Percentiles rank a stretch among this genome's conserved stretches.
phyloP scores from a whole-genome alignment of 768 basidiomycete species.

The Boletellus ananas region DNA sequence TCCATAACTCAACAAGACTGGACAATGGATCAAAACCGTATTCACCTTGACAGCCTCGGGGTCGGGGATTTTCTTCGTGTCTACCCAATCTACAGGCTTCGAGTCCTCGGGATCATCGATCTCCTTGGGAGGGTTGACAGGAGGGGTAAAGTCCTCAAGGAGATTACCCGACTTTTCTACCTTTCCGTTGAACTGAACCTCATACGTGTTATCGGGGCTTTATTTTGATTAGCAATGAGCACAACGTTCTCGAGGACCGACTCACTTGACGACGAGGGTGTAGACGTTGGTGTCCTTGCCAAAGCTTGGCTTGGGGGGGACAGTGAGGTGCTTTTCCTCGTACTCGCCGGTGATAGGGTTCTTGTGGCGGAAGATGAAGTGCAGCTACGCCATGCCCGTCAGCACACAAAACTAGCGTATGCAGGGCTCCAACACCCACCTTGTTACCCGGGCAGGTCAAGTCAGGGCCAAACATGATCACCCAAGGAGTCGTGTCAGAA shows the following conservation, averaged over 20 bases:
- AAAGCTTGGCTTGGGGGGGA: conserved; percentile 79
- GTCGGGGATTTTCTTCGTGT: conserved; percentile 80
- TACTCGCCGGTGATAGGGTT: conserved; percentile 88
- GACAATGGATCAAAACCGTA: neutral
- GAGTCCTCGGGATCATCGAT: conserved; percentile 89
- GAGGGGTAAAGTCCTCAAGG: conserved; percentile 88
- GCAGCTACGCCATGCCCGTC: conserved; percentile 51
- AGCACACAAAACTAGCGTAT: neutral
- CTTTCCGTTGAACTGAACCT: conserved; percentile 87
- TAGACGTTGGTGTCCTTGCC: conserved; percentile 92
- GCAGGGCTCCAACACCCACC: conserved; percentile 39
- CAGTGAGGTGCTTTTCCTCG: conserved; percentile 94
- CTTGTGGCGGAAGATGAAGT: conserved; percentile 99
- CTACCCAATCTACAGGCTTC: conserved; percentile 94
- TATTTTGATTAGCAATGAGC: conserved; percentile 2
- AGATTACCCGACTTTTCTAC: conserved; percentile 75
- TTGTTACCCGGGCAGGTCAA: conserved; percentile 89
- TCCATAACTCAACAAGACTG: conserved; percentile 19
- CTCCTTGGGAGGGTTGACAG: conserved; percentile 90
- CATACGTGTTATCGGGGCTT: conserved; percentile 92
- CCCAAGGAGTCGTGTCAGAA: conserved; percentile 90
- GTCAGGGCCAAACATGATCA: conserved; percentile 98
- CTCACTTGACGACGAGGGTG: conserved; percentile 89
- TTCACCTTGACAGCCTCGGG: conserved; percentile 75
- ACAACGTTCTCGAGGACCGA: conserved; percentile 12